Conservation (phyloP, 1,284 basidiomycete species). For the Leccinum cinnamomeum region DNA sequence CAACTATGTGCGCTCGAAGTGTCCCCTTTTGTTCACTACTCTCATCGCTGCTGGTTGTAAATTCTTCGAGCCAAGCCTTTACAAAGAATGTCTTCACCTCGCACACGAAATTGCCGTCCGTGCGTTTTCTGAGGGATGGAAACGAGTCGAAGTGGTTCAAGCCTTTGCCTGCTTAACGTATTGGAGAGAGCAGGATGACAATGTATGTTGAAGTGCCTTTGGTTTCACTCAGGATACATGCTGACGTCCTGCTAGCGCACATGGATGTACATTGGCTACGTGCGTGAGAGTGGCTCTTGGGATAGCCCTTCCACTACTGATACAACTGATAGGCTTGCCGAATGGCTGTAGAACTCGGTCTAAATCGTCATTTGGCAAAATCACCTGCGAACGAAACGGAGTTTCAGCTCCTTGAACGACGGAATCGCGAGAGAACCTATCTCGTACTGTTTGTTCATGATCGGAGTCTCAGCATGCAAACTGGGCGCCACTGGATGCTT, state of each 20-base stretch:
- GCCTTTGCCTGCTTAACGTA: constrained; percentile 83
- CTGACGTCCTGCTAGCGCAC: constrained; percentile 53
- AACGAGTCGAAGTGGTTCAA: constrained; percentile 79
- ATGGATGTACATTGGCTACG: constrained; percentile 83
- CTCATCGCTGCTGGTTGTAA: constrained; percentile 83
- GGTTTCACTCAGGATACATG: constrained; percentile 14
- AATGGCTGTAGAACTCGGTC: constrained; percentile 78
- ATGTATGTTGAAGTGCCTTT: constrained; percentile 43
- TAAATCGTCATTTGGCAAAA: constrained; percentile 63
- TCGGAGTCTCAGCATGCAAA: constrained; percentile 79
- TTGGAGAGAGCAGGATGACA: constrained; percentile 84
- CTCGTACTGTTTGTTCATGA: constrained; percentile 82
- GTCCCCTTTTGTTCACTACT: constrained; percentile 78
- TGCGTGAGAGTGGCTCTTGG: constrained; percentile 35
- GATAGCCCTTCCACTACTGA: constrained; percentile 9
- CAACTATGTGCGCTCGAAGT: constrained; percentile 69
- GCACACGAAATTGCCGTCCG: constrained; percentile 70
- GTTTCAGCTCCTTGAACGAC: constrained; percentile 65
- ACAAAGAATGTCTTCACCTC: constrained; percentile 64
- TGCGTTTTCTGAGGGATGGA: constrained; percentile 74
- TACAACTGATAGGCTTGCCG: constrained; percentile 61
- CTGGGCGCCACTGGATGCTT: constrained; percentile 81
- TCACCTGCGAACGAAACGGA: constrained; percentile 60
- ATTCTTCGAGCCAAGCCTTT: constrained; percentile 74
- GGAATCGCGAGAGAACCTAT: constrained; percentile 80